phyloP scores from a whole-genome alignment of 352 stramenopile genomes.

The Phytophthora pinifolia region DNA sequence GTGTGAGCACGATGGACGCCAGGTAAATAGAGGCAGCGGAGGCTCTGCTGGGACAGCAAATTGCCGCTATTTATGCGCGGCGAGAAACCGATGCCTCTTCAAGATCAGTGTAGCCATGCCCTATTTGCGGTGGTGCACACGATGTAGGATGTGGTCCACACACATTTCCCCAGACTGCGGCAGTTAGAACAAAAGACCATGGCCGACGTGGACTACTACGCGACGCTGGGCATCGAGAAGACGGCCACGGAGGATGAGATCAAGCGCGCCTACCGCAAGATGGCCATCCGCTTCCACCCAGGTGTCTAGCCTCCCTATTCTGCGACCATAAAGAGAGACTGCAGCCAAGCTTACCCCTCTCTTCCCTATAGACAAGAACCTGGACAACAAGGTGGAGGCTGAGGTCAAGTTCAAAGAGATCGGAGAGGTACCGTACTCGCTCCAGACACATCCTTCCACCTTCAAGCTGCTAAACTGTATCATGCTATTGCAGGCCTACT shows the following conservation, averaged over 20 bases:
- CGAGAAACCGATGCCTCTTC: too few species aligned
- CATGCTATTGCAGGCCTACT: conserved; percentile 71
- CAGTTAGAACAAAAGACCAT: conserved; percentile 23
- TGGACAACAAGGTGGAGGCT: conserved; percentile 86
- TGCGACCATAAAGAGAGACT: background rate
- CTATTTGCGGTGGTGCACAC: too few species aligned
- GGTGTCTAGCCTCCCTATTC: conserved; percentile 37
- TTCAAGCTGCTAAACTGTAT: background rate
- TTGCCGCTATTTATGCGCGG: too few species aligned
- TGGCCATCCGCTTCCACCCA: conserved; percentile 88
- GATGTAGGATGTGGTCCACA: too few species aligned
- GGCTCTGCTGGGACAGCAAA: too few species aligned
- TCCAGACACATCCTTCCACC: background rate
- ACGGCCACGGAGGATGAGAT: conserved; percentile 79
- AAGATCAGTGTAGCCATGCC: too few species aligned
- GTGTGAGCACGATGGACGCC: background rate
- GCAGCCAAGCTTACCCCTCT: background rate
- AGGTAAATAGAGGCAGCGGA: background rate
- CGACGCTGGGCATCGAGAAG: conserved; percentile 66
- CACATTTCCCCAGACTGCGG: background rate
- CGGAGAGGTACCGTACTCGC: conserved; percentile 52
- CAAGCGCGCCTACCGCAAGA: conserved; percentile 84
- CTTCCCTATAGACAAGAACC: conserved; percentile 77
- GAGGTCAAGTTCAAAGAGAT: conserved; percentile 91
- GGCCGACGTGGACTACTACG: conserved; percentile 70